Conservation (phyloP, 129 eudicot genomes). For the Chrysanthemum lavandulifolium region DNA sequence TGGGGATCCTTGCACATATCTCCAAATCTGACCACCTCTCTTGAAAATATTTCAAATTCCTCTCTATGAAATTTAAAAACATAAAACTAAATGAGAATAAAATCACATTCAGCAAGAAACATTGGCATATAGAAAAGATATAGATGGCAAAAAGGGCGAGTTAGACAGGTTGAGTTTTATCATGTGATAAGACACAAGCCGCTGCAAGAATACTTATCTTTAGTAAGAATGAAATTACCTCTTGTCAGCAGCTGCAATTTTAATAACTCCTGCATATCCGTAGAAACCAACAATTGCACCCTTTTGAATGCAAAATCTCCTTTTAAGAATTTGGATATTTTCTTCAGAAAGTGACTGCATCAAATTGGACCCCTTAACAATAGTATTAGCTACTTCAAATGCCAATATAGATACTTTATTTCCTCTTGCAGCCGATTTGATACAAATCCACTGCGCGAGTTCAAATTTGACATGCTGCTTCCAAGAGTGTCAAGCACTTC, state of each 20-base stretch:
- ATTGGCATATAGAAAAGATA: background rate
- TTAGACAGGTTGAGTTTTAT: background rate
- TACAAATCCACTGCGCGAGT: slow-evolving; percentile 62
- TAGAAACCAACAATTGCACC: slow-evolving; percentile 83
- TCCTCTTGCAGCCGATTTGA: slow-evolving; percentile 67
- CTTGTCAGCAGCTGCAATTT: slow-evolving; percentile 87
- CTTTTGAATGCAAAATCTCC: slow-evolving; percentile 76
- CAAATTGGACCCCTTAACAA: slow-evolving; percentile 75
- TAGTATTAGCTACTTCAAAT: slow-evolving; percentile 96
- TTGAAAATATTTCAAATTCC: slow-evolving; percentile 74
- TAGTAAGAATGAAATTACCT: slow-evolving; percentile 44
- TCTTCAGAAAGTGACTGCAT: slow-evolving; percentile 85
- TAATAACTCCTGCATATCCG: slow-evolving; percentile 78
- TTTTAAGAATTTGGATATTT: slow-evolving; percentile 57
- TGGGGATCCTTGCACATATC: slow-evolving; percentile 90
- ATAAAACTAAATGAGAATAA: background rate
- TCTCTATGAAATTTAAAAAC: slow-evolving; percentile 46
- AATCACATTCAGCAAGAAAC: background rate
- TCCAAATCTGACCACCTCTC: slow-evolving; percentile 91
- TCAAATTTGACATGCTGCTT: slow-evolving; percentile 85
- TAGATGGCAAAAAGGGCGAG: slow-evolving; percentile 13
- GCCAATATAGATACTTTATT: slow-evolving; percentile 71
- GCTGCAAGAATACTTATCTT: no score
- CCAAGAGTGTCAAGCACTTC: slow-evolving; percentile 83
- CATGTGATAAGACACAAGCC: background rate